Evolutionary conservation across 441 rosid genomes (phyloP).

Genomic region (Adansonia madagascariensis): DNA sequence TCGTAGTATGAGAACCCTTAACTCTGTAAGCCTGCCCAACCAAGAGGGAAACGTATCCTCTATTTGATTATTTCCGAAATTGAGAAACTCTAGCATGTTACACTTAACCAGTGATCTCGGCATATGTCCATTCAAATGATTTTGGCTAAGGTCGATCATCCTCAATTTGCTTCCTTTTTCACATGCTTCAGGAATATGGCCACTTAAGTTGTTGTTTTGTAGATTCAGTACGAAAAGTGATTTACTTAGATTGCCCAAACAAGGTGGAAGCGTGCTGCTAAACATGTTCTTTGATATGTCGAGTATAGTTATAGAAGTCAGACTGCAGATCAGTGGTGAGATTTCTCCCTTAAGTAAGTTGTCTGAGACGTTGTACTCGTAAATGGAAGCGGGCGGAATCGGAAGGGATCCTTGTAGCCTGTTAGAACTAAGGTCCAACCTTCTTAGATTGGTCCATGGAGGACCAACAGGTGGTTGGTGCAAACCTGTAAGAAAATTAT

Average conservation of each 20-base stretch:
- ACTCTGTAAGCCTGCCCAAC: background rate
- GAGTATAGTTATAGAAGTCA: background rate
- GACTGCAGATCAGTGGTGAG: background rate
- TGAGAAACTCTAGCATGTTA: too few species aligned
- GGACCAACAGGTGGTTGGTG: background rate
- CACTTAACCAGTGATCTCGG: too few species aligned
- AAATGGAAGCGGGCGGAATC: slow-evolving; percentile 25
- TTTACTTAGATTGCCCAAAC: slow-evolving; percentile 23
- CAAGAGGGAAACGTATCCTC: too few species aligned
- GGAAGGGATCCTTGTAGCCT: slow-evolving; percentile 27
- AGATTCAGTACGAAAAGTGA: too few species aligned
- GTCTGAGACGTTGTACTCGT: slow-evolving; percentile 9
- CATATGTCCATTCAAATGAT: too few species aligned
- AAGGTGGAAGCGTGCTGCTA: slow-evolving; percentile 28
- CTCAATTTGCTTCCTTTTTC: too few species aligned
- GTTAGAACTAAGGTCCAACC: too few species aligned
- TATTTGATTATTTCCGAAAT: too few species aligned
- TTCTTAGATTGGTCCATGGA: background rate
- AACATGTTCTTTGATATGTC: background rate
- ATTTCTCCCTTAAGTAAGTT: background rate
- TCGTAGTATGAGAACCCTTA: slow-evolving; percentile 14
- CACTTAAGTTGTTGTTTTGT: too few species aligned
- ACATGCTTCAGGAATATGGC: too few species aligned
- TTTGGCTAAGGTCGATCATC: too few species aligned
- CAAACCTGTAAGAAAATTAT: background rate